phyloP scores from a whole-genome alignment of 192 early-diverging fungal genomes.

The Cladochytrium replicatum region DNA sequence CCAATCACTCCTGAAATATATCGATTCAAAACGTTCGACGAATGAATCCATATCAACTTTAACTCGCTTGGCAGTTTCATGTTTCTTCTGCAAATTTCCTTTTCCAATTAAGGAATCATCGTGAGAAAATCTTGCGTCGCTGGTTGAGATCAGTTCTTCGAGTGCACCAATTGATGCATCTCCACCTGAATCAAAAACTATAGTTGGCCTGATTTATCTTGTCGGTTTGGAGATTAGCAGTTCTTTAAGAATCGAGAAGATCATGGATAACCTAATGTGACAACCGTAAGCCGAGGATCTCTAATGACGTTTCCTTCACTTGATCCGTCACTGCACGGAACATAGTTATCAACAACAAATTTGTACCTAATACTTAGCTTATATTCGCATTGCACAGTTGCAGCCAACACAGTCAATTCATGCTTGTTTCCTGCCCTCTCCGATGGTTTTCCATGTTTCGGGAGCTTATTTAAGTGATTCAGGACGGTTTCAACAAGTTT shows the following conservation, averaged over 20 bases:
- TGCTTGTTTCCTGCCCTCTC: constrained; percentile 25
- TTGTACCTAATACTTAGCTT: not conserved
- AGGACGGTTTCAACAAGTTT: too few relatives aligned
- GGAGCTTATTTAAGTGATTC: constrained; percentile 42
- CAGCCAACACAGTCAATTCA: constrained; percentile 87
- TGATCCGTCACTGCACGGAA: not conserved
- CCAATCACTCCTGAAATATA: too few relatives aligned
- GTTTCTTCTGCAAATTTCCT: constrained; percentile 11
- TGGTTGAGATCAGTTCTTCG: not conserved
- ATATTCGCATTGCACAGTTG: constrained; percentile 42
- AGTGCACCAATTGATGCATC: constrained; percentile 60
- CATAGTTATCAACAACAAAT: not conserved
- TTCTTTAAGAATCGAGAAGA: constrained; percentile 2
- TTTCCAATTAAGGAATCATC: constrained; percentile 13
- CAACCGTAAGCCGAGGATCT: too few relatives aligned
- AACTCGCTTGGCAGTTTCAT: not conserved
- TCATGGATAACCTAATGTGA: constrained; percentile 14
- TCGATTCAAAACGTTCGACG: too few relatives aligned
- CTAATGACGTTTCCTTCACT: too few relatives aligned
- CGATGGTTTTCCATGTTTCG: constrained; percentile 69
- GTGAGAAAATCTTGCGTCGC: too few relatives aligned
- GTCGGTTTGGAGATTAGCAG: not conserved
- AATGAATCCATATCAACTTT: not conserved
- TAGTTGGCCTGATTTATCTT: not conserved
- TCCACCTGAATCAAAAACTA: constrained; percentile 42